A percentile compares a stretch with the other conserved stretches of the same genome.
These are phyloP conservation scores for Trypanosoma caninum DNA, from an alignment of 208 protist genomes.

Conservation along the genomic window DNA sequence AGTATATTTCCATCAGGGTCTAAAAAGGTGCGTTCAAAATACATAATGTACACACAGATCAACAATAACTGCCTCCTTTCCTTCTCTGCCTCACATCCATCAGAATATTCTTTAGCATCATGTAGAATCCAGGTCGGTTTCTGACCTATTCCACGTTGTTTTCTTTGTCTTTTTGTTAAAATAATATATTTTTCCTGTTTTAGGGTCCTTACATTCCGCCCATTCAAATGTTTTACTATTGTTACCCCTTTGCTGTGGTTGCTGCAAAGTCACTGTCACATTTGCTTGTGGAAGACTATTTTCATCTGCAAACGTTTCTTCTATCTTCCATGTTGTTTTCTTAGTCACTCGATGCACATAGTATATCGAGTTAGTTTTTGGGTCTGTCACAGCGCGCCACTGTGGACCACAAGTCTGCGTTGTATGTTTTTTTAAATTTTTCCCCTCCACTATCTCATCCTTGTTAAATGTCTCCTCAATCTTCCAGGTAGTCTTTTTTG, in stretches of 20 bases:
- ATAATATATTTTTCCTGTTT: slow-evolving; percentile 31
- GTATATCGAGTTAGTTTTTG: slow-evolving; percentile 24
- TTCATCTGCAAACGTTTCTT: slow-evolving; percentile 7
- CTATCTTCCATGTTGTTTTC: slow-evolving; percentile 30
- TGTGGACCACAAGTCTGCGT: slow-evolving; percentile 28
- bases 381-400: slow-evolving; percentile 33
- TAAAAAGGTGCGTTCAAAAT: not conserved
- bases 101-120: slow-evolving; percentile 1
- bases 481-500: slow-evolving; percentile 34
- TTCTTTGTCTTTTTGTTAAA: slow-evolving; percentile 36
- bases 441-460: not conserved
- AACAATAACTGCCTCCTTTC: not conserved
- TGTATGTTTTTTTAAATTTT: not conserved
- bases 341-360: slow-evolving; percentile 38
- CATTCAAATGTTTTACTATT: slow-evolving; percentile 17
- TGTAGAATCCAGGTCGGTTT: slow-evolving; percentile 13
- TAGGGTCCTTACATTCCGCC: slow-evolving; percentile 31
- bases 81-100: not conserved
- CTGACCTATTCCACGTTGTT: slow-evolving; percentile 35
- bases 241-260: not conserved
- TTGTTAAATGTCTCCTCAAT: slow-evolving; percentile 13
- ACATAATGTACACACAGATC: slow-evolving; percentile 11
- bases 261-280: not conserved
- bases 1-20: too few relatives aligned
- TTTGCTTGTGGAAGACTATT: not conserved